Evolutionary conservation across 176 grass and related monocot species (phyloP).

Genomic region (Secale cereale): DNA sequence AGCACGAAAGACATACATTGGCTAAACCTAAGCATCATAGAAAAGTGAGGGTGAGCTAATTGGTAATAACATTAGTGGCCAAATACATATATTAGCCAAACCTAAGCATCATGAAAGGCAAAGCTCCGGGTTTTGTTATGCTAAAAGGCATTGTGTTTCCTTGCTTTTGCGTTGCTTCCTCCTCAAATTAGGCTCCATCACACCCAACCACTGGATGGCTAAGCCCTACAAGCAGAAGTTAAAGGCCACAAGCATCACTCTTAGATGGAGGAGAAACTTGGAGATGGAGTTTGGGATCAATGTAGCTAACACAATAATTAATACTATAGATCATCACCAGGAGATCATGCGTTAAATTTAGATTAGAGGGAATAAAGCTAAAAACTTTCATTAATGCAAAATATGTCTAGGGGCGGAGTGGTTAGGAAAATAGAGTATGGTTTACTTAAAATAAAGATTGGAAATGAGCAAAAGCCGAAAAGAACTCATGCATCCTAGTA

Average conservation of each 20-base stretch:
- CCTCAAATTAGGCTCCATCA: conserved; percentile 31
- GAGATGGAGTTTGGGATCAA: neutral
- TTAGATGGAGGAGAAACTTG: conserved; percentile 6
- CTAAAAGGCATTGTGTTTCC: conserved; percentile 15
- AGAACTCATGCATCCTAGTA: neutral
- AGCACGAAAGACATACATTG: conserved; percentile 12
- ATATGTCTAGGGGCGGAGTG: neutral
- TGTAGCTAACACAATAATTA: conserved; percentile 11
- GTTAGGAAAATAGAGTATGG: neutral
- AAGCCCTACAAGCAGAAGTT: neutral
- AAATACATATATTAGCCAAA: conserved; percentile 20
- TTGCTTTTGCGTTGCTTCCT: conserved; percentile 35
- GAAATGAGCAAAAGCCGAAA: neutral
- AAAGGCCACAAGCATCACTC: conserved; percentile 8
- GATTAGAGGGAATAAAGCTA: conserved; percentile 29
- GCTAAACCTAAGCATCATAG: conserved; percentile 37
- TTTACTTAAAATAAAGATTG: neutral
- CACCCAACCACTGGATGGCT: conserved; percentile 14
- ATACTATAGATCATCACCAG: neutral
- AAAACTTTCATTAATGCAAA: neutral
- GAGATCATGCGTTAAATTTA: neutral
- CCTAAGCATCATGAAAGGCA: conserved; percentile 39
- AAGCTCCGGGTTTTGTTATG: conserved; percentile 25
- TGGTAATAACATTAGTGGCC: neutral
- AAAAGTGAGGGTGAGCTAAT: neutral